Evolutionary conservation across 345 rosid genomes (phyloP).

Genomic region (Sisymbrium irio): DNA sequence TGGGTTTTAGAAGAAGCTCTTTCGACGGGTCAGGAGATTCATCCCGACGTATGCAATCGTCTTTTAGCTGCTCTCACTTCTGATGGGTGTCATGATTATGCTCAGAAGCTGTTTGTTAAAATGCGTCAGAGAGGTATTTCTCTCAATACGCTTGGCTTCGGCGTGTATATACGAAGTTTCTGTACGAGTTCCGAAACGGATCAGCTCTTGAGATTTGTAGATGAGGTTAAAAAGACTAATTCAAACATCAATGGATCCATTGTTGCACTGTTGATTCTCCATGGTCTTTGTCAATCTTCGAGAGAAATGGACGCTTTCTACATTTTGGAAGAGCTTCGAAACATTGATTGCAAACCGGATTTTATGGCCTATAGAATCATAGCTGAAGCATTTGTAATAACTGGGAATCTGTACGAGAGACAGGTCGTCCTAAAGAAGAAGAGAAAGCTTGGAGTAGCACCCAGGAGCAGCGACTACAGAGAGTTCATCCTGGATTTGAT

Average conservation of each 20-base stretch:
- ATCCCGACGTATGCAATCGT: constrained; percentile 59
- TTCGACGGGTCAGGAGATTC: constrained; percentile 35
- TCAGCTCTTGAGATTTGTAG: constrained; percentile 47
- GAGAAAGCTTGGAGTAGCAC: constrained; percentile 90
- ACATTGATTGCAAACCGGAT: constrained; percentile 78
- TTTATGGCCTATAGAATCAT: constrained; percentile 83
- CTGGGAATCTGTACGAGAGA: constrained; percentile 54
- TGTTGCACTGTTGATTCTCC: constrained; percentile 61
- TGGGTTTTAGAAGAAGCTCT: constrained; percentile 53
- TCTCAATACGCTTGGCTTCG: constrained; percentile 65
- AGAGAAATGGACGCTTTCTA: constrained; percentile 59
- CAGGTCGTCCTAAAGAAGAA: constrained; percentile 73
- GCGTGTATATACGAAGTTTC: constrained; percentile 61
- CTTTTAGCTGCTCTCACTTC: constrained; percentile 62
- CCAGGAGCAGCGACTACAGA: constrained; percentile 67
- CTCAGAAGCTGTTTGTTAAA: constrained; percentile 59
- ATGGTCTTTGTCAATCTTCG: constrained; percentile 65
- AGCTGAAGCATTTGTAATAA: constrained; percentile 60
- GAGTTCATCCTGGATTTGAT: constrained; percentile 65
- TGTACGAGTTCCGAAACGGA: constrained; percentile 41
- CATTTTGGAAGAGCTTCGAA: constrained; percentile 68
- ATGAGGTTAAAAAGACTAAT: constrained; percentile 41
- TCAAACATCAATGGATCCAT: constrained; percentile 65
- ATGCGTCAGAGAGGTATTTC: constrained; percentile 47
- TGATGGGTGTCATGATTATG: constrained; percentile 49